phyloP scores from a whole-genome alignment of 2,329 filamentous ascomycete species.

The Colletotrichum trifolii region DNA sequence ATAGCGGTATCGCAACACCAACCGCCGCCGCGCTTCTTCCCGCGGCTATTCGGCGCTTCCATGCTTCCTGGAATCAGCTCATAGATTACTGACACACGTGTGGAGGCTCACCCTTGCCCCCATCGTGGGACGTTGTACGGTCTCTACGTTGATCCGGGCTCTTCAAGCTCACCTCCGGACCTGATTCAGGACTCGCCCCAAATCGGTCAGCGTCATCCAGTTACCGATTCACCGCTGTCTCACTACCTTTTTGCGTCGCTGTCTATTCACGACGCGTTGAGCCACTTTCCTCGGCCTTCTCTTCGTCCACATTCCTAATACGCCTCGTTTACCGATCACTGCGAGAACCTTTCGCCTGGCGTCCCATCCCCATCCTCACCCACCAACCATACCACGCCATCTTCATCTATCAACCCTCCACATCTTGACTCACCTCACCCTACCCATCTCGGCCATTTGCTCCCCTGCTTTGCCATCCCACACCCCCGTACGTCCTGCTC shows the following conservation, averaged over 20 bases:
- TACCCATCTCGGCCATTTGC: constrained; percentile 28
- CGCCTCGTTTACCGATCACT: constrained; percentile 12
- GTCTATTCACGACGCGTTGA: not conserved
- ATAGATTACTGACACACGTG: no score
- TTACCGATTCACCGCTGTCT: constrained; percentile 13
- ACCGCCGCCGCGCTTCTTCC: not conserved
- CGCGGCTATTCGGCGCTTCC: no score
- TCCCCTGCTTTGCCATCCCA: constrained; percentile 16
- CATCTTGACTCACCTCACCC: constrained; percentile 25
- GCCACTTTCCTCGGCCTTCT: no score
- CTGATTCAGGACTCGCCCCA: no score
- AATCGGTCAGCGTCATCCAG: no score
- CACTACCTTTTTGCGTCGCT: not conserved
- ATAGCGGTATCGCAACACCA: not conserved
- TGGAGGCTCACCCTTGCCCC: no score
- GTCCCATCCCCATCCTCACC: constrained; percentile 7
- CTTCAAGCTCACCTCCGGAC: no score
- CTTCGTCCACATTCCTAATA: not conserved
- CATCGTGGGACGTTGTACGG: no score
- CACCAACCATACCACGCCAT: constrained; percentile 12
- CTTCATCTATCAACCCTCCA: constrained; percentile 8
- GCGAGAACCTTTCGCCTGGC: constrained; percentile 13
- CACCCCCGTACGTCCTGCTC: constrained; percentile 28
- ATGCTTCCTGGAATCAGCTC: no score
- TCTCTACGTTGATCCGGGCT: no score